A percentile compares a stretch with the other conserved stretches of the same genome.
Conservation (phyloP, 208 protist species). For the Crithidia thermophila region DNA sequence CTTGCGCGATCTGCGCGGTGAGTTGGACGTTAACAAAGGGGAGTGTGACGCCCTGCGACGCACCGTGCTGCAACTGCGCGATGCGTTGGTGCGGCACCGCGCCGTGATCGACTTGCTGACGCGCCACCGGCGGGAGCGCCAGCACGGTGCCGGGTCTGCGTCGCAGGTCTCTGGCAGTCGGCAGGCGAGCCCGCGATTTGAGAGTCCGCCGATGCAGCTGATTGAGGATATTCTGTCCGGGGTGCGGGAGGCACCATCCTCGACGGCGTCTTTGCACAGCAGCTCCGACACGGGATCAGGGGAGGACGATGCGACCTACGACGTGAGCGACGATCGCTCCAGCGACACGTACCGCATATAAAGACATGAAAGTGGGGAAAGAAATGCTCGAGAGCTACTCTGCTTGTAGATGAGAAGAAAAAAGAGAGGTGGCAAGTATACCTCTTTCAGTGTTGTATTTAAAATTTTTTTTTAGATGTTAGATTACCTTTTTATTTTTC, state of each 20-base stretch:
- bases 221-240: constrained; percentile 50
- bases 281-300: background rate
- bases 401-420: background rate
- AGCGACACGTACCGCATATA: background rate
- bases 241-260: constrained; percentile 18
- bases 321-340: constrained; percentile 1
- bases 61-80: constrained; percentile 47
- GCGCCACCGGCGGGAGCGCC: constrained; percentile 14
- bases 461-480: too few relatives aligned
- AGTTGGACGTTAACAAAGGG: constrained; percentile 35
- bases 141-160: background rate
- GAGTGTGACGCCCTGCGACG: constrained; percentile 34
- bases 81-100: constrained; percentile 47
- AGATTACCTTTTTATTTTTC: too few relatives aligned
- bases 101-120: constrained; percentile 54
- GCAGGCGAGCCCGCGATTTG: background rate
- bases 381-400: too few relatives aligned
- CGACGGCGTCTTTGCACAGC: background rate
- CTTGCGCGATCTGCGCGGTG: constrained; percentile 38
- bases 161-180: constrained; percentile 1
- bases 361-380: background rate
- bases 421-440: background rate
- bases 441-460: too few relatives aligned
- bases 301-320: background rate
- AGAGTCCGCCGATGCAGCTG: constrained; percentile 24